Base-by-base conservation (phyloP, 2,329 filamentous ascomycete species). In the Bimuria novae-zelandiae region DNA sequence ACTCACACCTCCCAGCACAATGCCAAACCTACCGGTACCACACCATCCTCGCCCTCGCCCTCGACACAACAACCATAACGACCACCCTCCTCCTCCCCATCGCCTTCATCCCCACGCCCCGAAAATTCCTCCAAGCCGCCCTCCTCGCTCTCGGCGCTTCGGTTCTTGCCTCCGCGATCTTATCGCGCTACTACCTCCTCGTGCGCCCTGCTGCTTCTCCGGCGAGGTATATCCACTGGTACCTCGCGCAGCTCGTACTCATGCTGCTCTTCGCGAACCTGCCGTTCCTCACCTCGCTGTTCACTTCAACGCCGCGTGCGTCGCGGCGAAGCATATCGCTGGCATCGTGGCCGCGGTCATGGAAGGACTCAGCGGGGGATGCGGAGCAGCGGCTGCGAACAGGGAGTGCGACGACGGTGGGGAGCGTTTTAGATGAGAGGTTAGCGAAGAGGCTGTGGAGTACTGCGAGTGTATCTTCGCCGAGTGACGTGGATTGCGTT, bases 71-170 rank as follows among this genome's bases (percentile, higher is more conserved):
- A 3, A 63, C 58, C 6, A 66, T 59, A 4, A 27, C 67, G 14
- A 21, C 54, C 4, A 53, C 60, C 4, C 54, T 69, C 32, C 49
- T 69, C 25, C 22, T 68, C 10, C 64, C 65, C 1, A 54, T 64
- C 4, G 60, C 65, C 0, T 62, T 67, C 48, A 69, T 69, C 10
- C 67, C 60, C 6, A 68, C 65, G n/a, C 64, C 67, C 12, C 64
- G 67, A 1, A 59, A 51, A 7, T 41, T 63, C 16, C 60, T 69
- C 8, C 61, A 66, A 19, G 41, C 49, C 11, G 43, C 63, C 10
- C 61, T 69, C 5, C 36, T 66, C 35, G 17, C 58, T 8, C 48
- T 67, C 8, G 59, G 67, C 21, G 53, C 50, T 4, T 36, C 61
- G 8, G 55, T 57, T 2, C 54, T 67, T 6, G 25, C 54, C 12